Evolutionary conservation across 163 green algal species (phyloP).

Genomic region (Prototheca wickerhamii): DNA sequence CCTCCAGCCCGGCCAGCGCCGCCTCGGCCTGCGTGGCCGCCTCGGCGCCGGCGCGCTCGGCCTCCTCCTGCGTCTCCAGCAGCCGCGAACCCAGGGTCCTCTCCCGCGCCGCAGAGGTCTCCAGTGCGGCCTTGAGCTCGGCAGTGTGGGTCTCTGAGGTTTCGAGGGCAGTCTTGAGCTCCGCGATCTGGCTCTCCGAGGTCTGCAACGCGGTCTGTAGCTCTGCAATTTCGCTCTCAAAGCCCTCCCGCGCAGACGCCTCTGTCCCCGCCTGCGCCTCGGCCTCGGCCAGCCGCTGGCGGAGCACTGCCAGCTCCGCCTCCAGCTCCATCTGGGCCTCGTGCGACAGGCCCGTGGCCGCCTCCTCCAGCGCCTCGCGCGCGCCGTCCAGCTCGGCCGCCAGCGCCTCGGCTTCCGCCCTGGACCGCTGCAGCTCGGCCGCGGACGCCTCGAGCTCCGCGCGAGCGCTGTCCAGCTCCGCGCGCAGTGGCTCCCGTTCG

Average conservation of each 20-base stretch:
- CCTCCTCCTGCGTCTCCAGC: slow-evolving; percentile 2
- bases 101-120: too few relatives aligned
- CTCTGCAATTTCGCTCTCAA: too few relatives aligned
- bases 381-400: not conserved
- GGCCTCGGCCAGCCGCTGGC: not conserved
- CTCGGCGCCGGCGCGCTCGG: not conserved
- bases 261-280: too few relatives aligned
- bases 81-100: not conserved
- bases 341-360: not conserved
- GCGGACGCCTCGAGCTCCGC: not conserved
- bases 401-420: not conserved
- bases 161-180: not conserved
- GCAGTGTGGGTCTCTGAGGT: not conserved
- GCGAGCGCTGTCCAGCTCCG: too few relatives aligned
- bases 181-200: too few relatives aligned
- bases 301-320: not conserved
- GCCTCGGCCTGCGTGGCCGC: not conserved
- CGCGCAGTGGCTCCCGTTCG: too few relatives aligned
- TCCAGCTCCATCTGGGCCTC: not conserved
- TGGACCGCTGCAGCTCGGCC: not conserved
- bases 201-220: too few relatives aligned
- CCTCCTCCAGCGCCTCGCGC: not conserved
- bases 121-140: too few relatives aligned
- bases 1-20: not conserved
- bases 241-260: too few relatives aligned